Evolutionary conservation across 2,329 filamentous ascomycete species (phyloP), one percentile per base, ranked within the genome.

Genomic region (Penicillium sp.): DNA sequence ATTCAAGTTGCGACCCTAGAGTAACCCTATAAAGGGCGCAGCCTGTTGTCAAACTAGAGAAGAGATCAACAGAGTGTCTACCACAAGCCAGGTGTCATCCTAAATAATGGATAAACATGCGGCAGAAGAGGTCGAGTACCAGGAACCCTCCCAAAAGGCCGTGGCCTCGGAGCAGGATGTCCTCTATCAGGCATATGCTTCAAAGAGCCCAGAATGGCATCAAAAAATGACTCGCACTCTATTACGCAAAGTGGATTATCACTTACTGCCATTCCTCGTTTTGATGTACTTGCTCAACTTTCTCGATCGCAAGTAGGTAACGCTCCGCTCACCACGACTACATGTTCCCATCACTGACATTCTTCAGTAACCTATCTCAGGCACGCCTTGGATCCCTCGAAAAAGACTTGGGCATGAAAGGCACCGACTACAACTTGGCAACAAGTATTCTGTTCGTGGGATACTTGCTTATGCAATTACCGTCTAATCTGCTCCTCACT

Each of bases 381-480:
- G 84, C 84, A 0, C 78, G 84, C 4, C 78, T 85, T 35, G 83
- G 83, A 0, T 79, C 80, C 0, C 74, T 87, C 0, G 84, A 87
- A 59, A 59, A 75, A 25, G 85, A 87, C 58, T 73, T 87, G 0
- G 73, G 72, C 1, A 84, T 87, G 81, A 75, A 69, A 6, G 83
- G 83, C 7, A 86, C 83, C 2, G 82, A 87, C 52, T 87, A 84
- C 68, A 86, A 86, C 64, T 72, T 85, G 1, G 81, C 81, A 11
- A 84, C 82, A 4, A 82, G 80, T 61, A 83, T 85, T 65, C 75
- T 85, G 33, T 87, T 86, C 61, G 83, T 86, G 45, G 76, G 85
- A 3, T 88, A 88, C 65, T 75, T 88, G 0, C 73, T 87, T 13
- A 87, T 87, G 81, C 85, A 88, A 69, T 73, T 88, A 0, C 86